Base-by-base conservation (phyloP, 2,329 filamentous ascomycete species). In the Raffaelea deltoideospora region DNA sequence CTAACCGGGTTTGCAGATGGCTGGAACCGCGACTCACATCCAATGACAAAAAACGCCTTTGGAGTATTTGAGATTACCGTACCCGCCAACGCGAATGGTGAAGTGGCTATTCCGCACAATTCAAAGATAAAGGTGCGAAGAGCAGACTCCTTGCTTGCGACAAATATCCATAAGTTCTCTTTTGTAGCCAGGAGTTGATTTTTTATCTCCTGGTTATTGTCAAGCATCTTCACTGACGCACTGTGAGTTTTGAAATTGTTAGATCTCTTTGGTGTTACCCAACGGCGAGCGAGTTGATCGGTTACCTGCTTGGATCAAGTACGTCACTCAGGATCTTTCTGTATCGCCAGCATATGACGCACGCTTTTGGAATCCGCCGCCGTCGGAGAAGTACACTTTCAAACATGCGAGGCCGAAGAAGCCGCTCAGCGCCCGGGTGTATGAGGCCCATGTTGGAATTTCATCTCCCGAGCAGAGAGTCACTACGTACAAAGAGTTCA, bases 381-480 rank as follows among this genome's bases (percentile, higher is more conserved):
- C 67, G 34, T 61, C 65, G 28, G 76, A 92, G 52, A 73, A 64
- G 51, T 96, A 96, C 55, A 65, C 72, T 37, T 93, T 93, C 69
- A 87, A 92, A 62, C 72, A 96, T 56, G 50, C 70, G 33, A 72
- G 79, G 35, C 90, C 88, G 7, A 76, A 77, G 55, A 92, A 88
- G 65, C 90, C 90, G 1, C 57, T 66, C 39, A 94, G 86, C 49
- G 75, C 73, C n/a, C 79, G 90, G 35, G 86, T 98, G 40, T 98
- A 98, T 59, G 90, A 98, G 60, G 90, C 90, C n/a, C 90, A 98
- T 52, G 86, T 98, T 30, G 90, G 90, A 35, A 98, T 98, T 48
- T 95, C 88, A 6, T 90, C 85, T 3, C 84, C 87, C 1, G 88
- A 96, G 45, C 73, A 79, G 43, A 78, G 75, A 46, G 86, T 98